Evolutionary conservation across 2,329 filamentous ascomycete genomes (phyloP).

Genomic region (Exophiala calicioides): DNA sequence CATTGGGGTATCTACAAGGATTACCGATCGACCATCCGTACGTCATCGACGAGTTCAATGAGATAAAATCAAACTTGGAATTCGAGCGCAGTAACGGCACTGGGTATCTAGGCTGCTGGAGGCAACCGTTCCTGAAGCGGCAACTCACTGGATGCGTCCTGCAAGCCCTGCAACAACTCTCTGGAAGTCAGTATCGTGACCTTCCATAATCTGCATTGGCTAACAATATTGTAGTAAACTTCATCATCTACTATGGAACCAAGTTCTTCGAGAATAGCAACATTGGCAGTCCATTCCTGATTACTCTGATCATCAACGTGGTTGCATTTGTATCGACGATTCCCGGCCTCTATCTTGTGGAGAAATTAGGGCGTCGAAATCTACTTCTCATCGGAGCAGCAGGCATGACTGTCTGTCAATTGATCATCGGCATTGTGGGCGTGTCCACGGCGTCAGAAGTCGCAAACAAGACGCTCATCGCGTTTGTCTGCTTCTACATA

Average conservation of each 20-base stretch:
- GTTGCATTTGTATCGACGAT: conserved; percentile 56
- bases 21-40: conserved; percentile 70
- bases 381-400: conserved; percentile 56
- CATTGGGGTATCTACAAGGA: conserved; percentile 69
- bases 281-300: conserved; percentile 50
- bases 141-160: conserved; percentile 43
- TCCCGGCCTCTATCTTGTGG: conserved; percentile 55
- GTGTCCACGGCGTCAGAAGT: conserved; percentile 45
- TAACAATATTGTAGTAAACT: too few relatives aligned
- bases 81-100: conserved; percentile 63
- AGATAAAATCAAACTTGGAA: conserved; percentile 86
- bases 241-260: conserved; percentile 54
- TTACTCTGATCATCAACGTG: conserved; percentile 54
- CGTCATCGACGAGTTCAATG: conserved; percentile 74
- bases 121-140: conserved; percentile 38
- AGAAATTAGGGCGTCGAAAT: conserved; percentile 53
- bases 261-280: conserved; percentile 61
- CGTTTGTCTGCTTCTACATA: conserved; percentile 89
- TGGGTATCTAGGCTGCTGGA: conserved; percentile 39
- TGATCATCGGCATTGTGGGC: conserved; percentile 50
- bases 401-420: conserved; percentile 56
- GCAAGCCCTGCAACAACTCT: conserved; percentile 51
- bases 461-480: conserved; percentile 34
- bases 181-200: too few relatives aligned
- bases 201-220: too few relatives aligned